Percentiles rank a stretch among this genome's conserved stretches.
phyloP scores from a whole-genome alignment of 176 grass and related monocot genomes.

The Aegilops sharonensis region DNA sequence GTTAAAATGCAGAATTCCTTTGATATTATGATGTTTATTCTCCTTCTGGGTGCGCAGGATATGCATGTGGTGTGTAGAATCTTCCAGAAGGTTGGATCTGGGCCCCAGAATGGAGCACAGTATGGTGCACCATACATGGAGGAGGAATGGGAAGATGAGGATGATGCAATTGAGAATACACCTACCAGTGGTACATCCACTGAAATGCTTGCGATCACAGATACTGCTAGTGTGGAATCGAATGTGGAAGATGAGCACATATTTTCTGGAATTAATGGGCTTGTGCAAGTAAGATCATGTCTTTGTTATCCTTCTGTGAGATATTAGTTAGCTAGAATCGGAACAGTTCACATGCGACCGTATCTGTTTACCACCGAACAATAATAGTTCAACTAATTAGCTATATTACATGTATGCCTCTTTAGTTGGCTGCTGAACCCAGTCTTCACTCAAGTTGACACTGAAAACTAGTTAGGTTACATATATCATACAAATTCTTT shows the following conservation, averaged over 20 bases:
- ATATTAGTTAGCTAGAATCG: conserved; percentile 6
- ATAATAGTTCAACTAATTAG: not conserved
- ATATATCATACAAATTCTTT: not conserved
- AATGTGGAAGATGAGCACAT: conserved; percentile 48
- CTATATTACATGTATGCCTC: not conserved
- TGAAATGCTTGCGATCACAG: conserved; percentile 14
- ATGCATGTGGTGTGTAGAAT: conserved; percentile 89
- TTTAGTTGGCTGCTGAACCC: not conserved
- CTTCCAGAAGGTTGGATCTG: conserved; percentile 77
- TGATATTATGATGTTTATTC: conserved; percentile 30
- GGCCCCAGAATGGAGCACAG: conserved; percentile 89
- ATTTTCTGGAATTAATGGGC: conserved; percentile 43
- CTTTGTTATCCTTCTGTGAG: not conserved
- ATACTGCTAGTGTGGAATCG: conserved; percentile 39
- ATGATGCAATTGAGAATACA: conserved; percentile 39
- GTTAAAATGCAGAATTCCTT: not conserved
- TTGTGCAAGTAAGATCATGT: conserved; percentile 46
- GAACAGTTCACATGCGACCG: not conserved
- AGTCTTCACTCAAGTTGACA: not conserved
- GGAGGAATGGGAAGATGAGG: conserved; percentile 92
- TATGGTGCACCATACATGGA: conserved; percentile 92
- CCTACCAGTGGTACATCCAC: conserved; percentile 14
- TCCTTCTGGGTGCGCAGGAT: conserved; percentile 46
- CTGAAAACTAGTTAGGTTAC: not conserved
- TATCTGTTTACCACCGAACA: not conserved